Base-by-base conservation (phyloP, 331 rosid species). In the Malus hybrid region DNA sequence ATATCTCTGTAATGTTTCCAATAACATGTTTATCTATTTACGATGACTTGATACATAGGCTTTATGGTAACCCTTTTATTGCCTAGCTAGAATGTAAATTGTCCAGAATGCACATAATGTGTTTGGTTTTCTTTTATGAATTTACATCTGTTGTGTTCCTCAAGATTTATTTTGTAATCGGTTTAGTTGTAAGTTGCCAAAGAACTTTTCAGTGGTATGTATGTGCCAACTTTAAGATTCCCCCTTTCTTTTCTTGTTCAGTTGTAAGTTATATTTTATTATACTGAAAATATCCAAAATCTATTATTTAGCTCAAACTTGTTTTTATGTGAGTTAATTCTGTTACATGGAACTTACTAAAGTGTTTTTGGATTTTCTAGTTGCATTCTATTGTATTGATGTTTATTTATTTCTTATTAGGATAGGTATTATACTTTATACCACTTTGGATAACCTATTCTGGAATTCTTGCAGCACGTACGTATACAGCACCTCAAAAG, bases 401-500 rank as follows among this genome's bases (percentile, higher is more conserved):
- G 12, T 46, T 18, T 2, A 6, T 64, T 29, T 11, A 6, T 31
- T 27, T 42, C 59, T 63, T 32, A 36, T 32, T 77, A 70, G 66
- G 33, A 71, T 19, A 68, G 50, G 66, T 75, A 16, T 34, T 29
- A 64, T 9, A 39, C 46, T 22, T 34, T 29, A 64, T 9, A 39
- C 46, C 29, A 46, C 15, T 6, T 46, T 33, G 39, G 22, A 57
- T 56, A 52, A 76, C 69, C 36, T 28, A 2, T 63, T n/a, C 29
- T 66, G 73, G 70, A 80, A 32, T 60, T 85, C 70, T 67, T 79
- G 87, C 96, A 95, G 99, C 75, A 19, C 89, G 96, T 67, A 95
- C 99, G 13, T 95, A 69, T 82, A 62, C 93, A 1, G 98, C 98
- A 71, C 99, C 99, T 29, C 86, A 77, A 59, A 92, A 92, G 86